Evolutionary conservation across 805 yeast species (phyloP).

Genomic region (Brettanomyces sp.): DNA sequence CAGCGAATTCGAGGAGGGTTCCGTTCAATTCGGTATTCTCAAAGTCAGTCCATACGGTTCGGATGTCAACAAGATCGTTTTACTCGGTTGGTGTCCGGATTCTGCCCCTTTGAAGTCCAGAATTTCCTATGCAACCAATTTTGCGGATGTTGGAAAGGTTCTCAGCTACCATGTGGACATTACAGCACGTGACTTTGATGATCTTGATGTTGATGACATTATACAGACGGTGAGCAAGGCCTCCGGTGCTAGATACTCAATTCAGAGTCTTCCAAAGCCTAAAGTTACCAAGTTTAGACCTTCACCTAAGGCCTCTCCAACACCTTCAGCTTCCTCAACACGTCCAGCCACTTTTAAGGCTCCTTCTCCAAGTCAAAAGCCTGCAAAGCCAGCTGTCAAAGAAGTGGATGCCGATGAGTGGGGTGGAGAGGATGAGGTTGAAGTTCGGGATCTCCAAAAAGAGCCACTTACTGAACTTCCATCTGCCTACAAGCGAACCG

Average conservation of each 20-base stretch:
- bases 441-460: conserved; percentile 42
- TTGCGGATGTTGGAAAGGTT: conserved; percentile 62
- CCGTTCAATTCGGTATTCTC: conserved; percentile 83
- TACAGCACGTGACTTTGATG: conserved; percentile 92
- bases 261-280: conserved; percentile 29
- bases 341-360: conserved; percentile 15
- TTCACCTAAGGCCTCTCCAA: conserved; percentile 19
- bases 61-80: conserved; percentile 71
- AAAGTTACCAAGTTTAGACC: conserved; percentile 20
- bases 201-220: conserved; percentile 71
- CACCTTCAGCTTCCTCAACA: conserved; percentile 8
- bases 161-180: conserved; percentile 92
- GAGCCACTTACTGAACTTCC: conserved; percentile 45
- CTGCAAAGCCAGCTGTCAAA: conserved; percentile 8
- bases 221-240: conserved; percentile 75
- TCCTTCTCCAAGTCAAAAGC: conserved; percentile 10
- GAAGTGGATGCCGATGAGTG: conserved; percentile 41
- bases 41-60: conserved; percentile 88
- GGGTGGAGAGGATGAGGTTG: conserved; percentile 57
- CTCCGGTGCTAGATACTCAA: conserved; percentile 90
- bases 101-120: conserved; percentile 76
- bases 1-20: conserved; percentile 74
- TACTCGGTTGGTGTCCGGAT: conserved; percentile 97
- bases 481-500: conserved; percentile 58
- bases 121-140: conserved; percentile 67